Base-by-base conservation (phyloP, 176 grass and related monocot genomes). In the Musa schizocarpa region DNA sequence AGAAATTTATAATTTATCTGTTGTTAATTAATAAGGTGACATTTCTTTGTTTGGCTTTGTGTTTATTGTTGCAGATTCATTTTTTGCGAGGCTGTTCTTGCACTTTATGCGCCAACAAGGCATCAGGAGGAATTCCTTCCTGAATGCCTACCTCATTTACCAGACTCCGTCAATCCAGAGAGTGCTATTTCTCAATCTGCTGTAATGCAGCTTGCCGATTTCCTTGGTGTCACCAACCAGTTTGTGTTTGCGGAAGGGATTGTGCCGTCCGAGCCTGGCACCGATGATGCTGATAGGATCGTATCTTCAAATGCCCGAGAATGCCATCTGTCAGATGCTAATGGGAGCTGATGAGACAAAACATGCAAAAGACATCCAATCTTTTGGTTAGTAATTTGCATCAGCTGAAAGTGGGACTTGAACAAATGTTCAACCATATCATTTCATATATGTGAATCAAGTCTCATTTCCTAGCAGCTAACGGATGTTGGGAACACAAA, bases 21-120 rank as follows among this genome's bases (percentile, higher is more conserved):
- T 58, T 56, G 69, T 50, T 9, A 13, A 69, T 21, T 10, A 53
- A 65, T 79, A 34, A 48, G n/a, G 43, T 63, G 52, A 29, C 12
- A 13, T 64, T 73, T 61, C n/a, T 22, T 21, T 51, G 19, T 9
- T 51, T 51, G 3, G 76, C 12, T 14, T 78, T 0, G 20, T 77
- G 74, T 78, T 11, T 14, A 16, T 55, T 81, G 53, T 82, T 86
- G 77, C 83, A 97, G 94, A 86, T 97, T 97, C 82, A 89, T 97
- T 25, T 93, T 97, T 76, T 97, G 86, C 68, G 81, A 88, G 74
- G 82, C 90, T 52, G 81, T 85, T 1, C 77, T 83, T 65, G 85
- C 85, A 10, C 80, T 91, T 22, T 91, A 91, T 54, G 77, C 86
- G 80, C 72, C 59, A 13, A 83, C 79, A 50, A 82, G 78, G 21